phyloP scores from a whole-genome alignment of 2,329 filamentous ascomycete species.

The Xylaria hypoxylon region DNA sequence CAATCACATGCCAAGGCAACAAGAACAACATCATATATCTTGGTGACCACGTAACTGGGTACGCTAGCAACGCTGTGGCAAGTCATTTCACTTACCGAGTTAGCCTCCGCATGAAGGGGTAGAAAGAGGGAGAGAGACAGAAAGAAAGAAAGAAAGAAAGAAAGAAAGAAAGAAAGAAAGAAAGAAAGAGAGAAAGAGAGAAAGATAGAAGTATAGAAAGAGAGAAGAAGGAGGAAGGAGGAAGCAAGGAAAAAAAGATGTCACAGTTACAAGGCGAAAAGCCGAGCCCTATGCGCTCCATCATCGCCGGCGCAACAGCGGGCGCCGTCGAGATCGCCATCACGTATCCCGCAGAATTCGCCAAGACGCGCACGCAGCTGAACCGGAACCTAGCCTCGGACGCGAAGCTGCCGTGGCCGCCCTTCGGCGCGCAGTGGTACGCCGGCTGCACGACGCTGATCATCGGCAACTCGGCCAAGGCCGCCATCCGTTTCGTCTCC shows the following conservation, averaged over 20 bases:
- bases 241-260: slow-evolving; percentile 10
- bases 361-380: slow-evolving; percentile 93
- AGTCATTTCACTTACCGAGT: neutral
- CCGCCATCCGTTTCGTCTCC: slow-evolving; percentile 93
- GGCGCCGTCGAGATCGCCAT: slow-evolving; percentile 94
- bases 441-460: slow-evolving; percentile 97
- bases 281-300: slow-evolving; percentile 86
- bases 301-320: slow-evolving; percentile 91
- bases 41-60: neutral
- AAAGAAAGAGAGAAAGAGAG: neutral
- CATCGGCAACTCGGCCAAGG: slow-evolving; percentile 96
- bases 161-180: neutral
- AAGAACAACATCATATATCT: neutral
- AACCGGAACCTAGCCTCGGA: slow-evolving; percentile 84
- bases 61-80: neutral
- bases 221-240: neutral
- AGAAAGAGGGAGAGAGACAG: neutral
- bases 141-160: neutral
- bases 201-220: no score
- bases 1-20: neutral
- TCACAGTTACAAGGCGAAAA: slow-evolving; percentile 55
- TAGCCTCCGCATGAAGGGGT: no score
- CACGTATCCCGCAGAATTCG: slow-evolving; percentile 87
- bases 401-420: slow-evolving; percentile 93
- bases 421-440: slow-evolving; percentile 95